Evolutionary conservation across 768 basidiomycete species (phyloP).

Genomic region (Lyophyllum semitale): DNA sequence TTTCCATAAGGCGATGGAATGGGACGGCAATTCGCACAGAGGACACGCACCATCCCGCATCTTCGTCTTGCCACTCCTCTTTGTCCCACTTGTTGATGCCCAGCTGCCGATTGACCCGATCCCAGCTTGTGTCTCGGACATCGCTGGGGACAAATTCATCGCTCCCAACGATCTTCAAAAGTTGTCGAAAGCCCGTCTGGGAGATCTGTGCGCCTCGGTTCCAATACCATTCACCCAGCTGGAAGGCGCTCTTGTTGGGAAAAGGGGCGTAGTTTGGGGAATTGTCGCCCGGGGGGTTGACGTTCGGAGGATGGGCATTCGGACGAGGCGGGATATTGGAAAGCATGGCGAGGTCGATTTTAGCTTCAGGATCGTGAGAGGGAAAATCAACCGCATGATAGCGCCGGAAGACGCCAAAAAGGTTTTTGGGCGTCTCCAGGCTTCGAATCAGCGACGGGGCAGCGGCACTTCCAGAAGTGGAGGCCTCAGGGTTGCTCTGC

Average conservation of each 20-base stretch:
- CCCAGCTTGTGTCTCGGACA: conserved; percentile 7
- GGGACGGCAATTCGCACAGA: conserved; percentile 7
- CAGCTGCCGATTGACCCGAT: neutral
- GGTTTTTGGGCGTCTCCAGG: no score
- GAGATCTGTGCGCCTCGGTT: conserved; percentile 18
- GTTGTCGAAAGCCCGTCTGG: conserved; percentile 12
- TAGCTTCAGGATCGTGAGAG: no score
- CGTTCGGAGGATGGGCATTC: no score
- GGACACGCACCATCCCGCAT: conserved; percentile 16
- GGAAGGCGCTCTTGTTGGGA: conserved; percentile 17
- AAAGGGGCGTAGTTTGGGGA: neutral
- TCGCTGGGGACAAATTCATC: conserved; percentile 5
- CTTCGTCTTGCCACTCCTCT: conserved; percentile 8
- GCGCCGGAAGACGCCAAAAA: no score
- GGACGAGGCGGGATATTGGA: neutral
- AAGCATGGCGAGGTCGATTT: no score
- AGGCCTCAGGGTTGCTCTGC: no score
- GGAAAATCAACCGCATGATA: no score
- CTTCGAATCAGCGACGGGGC: no score
- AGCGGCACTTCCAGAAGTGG: no score
- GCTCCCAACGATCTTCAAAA: conserved; percentile 9
- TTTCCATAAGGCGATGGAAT: neutral
- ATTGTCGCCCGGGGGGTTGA: no score
- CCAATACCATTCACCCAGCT: conserved; percentile 22
- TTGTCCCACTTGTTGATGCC: neutral